Percentiles rank a stretch among this genome's conserved stretches.
phyloP scores from a whole-genome alignment of 1,284 basidiomycete species.

The Ustilago bromivora region DNA sequence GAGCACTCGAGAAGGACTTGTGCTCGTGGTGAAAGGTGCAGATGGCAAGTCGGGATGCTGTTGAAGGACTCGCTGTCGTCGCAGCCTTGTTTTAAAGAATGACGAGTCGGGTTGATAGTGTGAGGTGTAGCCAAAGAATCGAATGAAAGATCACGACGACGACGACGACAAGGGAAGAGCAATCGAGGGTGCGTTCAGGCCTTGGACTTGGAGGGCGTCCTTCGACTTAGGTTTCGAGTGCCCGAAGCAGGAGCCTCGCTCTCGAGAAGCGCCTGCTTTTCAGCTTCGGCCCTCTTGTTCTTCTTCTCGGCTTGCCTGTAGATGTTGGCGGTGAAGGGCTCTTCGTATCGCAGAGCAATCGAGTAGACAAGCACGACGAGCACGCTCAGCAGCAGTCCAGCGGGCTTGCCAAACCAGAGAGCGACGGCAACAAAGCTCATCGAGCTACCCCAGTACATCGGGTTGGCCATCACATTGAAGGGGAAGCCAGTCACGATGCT shows the following conservation, averaged over 20 bases:
- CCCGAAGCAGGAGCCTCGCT: constrained; percentile 49
- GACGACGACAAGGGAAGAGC: not conserved
- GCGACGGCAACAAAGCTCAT: constrained; percentile 67
- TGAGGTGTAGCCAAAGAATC: not conserved
- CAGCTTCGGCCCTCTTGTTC: constrained; percentile 38
- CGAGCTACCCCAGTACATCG: constrained; percentile 81
- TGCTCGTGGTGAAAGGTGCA: not conserved
- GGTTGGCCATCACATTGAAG: constrained; percentile 91
- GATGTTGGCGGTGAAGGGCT: constrained; percentile 67
- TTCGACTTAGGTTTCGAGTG: constrained; percentile 46
- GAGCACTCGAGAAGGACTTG: not conserved
- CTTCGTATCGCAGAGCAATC: constrained; percentile 65
- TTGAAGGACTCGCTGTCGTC: constrained; percentile 35
- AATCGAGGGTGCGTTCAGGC: constrained; percentile 5
- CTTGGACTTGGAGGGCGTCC: constrained; percentile 46
- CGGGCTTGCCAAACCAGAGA: constrained; percentile 68
- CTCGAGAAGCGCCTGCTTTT: constrained; percentile 35
- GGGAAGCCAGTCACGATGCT: constrained; percentile 83
- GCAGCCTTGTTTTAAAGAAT: constrained; percentile 14
- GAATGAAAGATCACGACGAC: too few species aligned
- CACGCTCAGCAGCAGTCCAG: constrained; percentile 65
- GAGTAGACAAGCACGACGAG: constrained; percentile 63
- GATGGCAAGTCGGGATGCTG: constrained; percentile 33
- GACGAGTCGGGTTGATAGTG: not conserved
- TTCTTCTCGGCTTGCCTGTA: constrained; percentile 64